Evolutionary conservation across 225 moss, liverwort and hornwort genomes (phyloP).

Genomic region (Antitrichia curtipendula): DNA sequence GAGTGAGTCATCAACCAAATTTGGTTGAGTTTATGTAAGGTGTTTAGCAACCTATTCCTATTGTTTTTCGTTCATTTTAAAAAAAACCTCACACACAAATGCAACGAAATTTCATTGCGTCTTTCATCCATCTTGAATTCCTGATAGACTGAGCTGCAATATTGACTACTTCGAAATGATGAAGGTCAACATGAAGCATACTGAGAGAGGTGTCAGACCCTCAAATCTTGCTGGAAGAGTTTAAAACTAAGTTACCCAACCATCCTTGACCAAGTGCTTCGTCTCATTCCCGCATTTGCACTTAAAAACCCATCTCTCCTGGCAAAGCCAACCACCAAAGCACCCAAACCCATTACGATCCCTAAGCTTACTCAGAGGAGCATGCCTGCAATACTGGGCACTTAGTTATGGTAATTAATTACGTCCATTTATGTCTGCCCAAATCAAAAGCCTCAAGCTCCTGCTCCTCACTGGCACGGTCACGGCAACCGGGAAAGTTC

Average conservation of each 20-base stretch:
- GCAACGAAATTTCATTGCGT: too few species aligned
- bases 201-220: background rate
- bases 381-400: background rate
- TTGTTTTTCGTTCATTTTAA: too few species aligned
- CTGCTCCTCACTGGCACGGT: background rate
- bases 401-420: background rate
- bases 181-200: background rate
- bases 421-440: background rate
- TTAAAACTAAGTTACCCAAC: background rate
- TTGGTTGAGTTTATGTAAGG: background rate
- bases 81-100: too few species aligned
- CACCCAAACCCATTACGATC: background rate
- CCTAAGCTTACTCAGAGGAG: background rate
- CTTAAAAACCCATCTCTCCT: background rate
- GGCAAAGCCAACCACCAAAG: background rate
- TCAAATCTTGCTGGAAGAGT: background rate
- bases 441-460: background rate
- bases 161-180: background rate
- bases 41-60: background rate
- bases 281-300: background rate
- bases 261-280: background rate
- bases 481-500: background rate
- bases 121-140: background rate
- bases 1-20: background rate
- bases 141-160: too few species aligned